These are phyloP conservation scores for Wickerhamiella shivajii DNA, from an alignment of 805 yeast genomes.

Conservation along the genomic window DNA sequence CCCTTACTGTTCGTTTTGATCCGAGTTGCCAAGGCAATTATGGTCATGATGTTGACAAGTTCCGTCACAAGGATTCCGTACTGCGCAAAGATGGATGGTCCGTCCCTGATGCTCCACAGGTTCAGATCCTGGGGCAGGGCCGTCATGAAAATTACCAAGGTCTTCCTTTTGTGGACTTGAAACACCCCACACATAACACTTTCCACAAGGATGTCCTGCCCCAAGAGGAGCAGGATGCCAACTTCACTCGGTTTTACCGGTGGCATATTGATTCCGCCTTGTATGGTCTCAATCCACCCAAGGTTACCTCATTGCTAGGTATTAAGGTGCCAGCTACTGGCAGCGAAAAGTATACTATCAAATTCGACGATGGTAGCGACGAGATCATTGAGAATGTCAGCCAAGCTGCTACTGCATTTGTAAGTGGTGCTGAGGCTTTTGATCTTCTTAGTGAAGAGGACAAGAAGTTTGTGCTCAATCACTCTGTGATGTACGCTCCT, in stretches of 20 bases:
- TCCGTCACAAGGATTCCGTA: constrained; percentile 50
- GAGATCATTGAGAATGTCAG: constrained; percentile 35
- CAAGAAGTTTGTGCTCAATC: constrained; percentile 54
- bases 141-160: constrained; percentile 42
- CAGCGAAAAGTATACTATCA: constrained; percentile 36
- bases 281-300: constrained; percentile 74
- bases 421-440: constrained; percentile 71
- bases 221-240: constrained; percentile 43
- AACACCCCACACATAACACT: constrained; percentile 72
- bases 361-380: constrained; percentile 54
- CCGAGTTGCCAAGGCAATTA: constrained; percentile 55
- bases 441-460: constrained; percentile 52
- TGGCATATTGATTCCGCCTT: constrained; percentile 92
- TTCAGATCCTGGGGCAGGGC: constrained; percentile 81
- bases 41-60: constrained; percentile 67
- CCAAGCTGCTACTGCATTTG: constrained; percentile 83
- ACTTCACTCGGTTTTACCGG: constrained; percentile 70
- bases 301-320: constrained; percentile 72
- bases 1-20: constrained; percentile 63
- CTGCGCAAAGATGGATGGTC: constrained; percentile 68
- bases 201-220: constrained; percentile 60
- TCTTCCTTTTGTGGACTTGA: constrained; percentile 39
- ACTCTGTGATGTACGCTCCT: constrained; percentile 82
- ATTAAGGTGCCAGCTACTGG: constrained; percentile 59
- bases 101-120: constrained; percentile 75